These are phyloP conservation scores for Hypoxylon sp. DNA, from an alignment of 2,329 filamentous ascomycete genomes.

Conservation along the genomic window DNA sequence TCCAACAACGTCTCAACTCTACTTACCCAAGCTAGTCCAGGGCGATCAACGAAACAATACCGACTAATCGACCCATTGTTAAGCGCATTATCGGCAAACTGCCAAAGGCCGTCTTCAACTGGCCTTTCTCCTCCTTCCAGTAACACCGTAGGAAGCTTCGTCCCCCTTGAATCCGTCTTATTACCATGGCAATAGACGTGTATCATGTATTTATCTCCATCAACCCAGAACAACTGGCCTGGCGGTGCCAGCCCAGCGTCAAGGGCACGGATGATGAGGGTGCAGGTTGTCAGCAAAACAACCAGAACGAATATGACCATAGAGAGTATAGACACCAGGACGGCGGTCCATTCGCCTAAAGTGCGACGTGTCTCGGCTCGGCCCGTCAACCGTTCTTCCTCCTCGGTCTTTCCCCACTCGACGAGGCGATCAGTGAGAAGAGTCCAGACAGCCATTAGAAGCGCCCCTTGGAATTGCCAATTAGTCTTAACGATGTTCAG, in stretches of 20 bases:
- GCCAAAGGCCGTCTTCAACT: conserved; percentile 83
- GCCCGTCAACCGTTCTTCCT: conserved; percentile 93
- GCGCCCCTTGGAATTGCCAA: no score
- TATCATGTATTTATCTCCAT: conserved; percentile 86
- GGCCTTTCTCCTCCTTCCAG: conserved; percentile 87
- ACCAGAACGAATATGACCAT: conserved; percentile 78
- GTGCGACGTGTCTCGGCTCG: conserved; percentile 88
- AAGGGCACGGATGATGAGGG: conserved; percentile 82
- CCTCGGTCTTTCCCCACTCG: conserved; percentile 90
- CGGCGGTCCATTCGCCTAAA: conserved; percentile 85
- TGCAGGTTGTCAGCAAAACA: conserved; percentile 82
- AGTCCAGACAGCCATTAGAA: conserved; percentile 84
- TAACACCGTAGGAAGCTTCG: conserved; percentile 81
- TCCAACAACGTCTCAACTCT: not conserved
- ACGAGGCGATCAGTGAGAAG: conserved; percentile 86
- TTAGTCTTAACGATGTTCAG: no score
- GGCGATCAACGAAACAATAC: conserved; percentile 96
- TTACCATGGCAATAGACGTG: conserved; percentile 91
- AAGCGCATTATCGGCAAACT: conserved; percentile 82
- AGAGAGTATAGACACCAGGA: conserved; percentile 80
- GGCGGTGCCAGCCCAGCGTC: conserved; percentile 82
- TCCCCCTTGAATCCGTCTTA: conserved; percentile 68
- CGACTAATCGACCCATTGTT: conserved; percentile 85
- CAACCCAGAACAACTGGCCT: conserved; percentile 84
- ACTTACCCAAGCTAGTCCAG: conserved; percentile 82